Evolutionary conservation across 306 rosid genomes (phyloP), one percentile per base, ranked within the genome.

Genomic region (Gastrolobium villosum): DNA sequence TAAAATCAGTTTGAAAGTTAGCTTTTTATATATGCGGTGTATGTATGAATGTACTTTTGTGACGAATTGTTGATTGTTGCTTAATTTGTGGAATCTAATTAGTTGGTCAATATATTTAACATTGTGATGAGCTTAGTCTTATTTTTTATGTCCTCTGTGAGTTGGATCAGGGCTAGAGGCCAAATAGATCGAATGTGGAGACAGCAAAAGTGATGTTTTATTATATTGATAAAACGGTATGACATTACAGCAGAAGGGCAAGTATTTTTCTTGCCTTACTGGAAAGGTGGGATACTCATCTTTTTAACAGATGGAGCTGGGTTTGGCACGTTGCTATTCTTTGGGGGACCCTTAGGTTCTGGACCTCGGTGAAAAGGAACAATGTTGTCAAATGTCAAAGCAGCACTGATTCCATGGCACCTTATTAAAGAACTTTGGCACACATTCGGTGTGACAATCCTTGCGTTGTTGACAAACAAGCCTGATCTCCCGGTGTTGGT

Each of bases 401-500:
- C 64, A 36, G 88, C 52, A 78, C 81, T 81, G 70, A 87, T 85
- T 60, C 93, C 89, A 32, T 88, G 91, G 74, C 91, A 85, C 69
- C 71, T 84, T 79, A 87, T 85, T 7, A 62, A 68, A 28, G 88
- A 87, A 79, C 61, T 84, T 63, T 15, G 68, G 65, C 82, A 86
- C 71, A 88, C 88, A 74, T 85, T 76, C 4, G 92, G 92, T 8
- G 77, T 83, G 67, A 81, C 62, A 50, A 88, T 74, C 75, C 49
- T 87, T 75, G 89, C 94, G 10, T 90, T 85, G 87, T 88, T 87
- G 55, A 88, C 71, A 49, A 81, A 81, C 50, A 87, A 50, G 62
- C 84, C 81, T 69, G 80, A 35, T 61, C 48, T 86, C 20, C 84
- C 83, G 15, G 73, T 65, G 66, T 87, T 88, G 78, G 84, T 82